Base-by-base conservation (phyloP, 2,329 filamentous ascomycete genomes). In the Aureobasidium sp. region DNA sequence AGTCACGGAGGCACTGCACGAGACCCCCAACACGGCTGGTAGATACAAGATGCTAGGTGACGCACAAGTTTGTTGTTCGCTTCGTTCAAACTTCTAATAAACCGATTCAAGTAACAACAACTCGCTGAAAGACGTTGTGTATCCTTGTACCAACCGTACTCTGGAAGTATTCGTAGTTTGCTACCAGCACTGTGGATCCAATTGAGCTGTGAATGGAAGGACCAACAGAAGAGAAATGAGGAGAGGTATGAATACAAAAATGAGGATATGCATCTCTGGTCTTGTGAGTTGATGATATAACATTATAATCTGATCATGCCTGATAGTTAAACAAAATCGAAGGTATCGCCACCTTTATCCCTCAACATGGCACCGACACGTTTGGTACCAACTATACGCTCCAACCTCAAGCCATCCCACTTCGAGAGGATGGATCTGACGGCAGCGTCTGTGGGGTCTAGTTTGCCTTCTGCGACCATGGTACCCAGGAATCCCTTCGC, bases 391-490 rank as follows among this genome's bases (percentile, higher is more conserved):
- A 92, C 92, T 43, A 97, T 79, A 63, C 94, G 83, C 79, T 99
- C 94, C 69, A 97, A 76, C 78, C 89, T 92, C 77, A 97, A 78
- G 13, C 87, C 84, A 77, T 99, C 94, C 81, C 92, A 97, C 74
- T 86, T 92, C 9, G 89, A 93, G 72, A 97, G 97, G 66, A 94
- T 73, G 2, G 77, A 78, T 27, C 80, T 76, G 3, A 84, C 79
- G 26, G 75, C 77, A 0, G 74, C 75, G 59, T 80, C 71, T 75
- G 82, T 70, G 78, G 71, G 67, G 10, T 72, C 79, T 9, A 87
- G 81, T 47, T 75, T 82, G 0, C 85, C 89, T 65, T 84, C 80
- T 5, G 81, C 85, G 8, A 81, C 67, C n/a, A 69, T 75, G 59
- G 71, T 71, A 1, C 74, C 82, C 61, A 93, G 74, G 69, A 84